Percentiles rank a stretch among this genome's conserved stretches.
Evolutionary conservation across 495 filamentous ascomycete genomes (phyloP).

Genomic region (Penicillium chermesinum): DNA sequence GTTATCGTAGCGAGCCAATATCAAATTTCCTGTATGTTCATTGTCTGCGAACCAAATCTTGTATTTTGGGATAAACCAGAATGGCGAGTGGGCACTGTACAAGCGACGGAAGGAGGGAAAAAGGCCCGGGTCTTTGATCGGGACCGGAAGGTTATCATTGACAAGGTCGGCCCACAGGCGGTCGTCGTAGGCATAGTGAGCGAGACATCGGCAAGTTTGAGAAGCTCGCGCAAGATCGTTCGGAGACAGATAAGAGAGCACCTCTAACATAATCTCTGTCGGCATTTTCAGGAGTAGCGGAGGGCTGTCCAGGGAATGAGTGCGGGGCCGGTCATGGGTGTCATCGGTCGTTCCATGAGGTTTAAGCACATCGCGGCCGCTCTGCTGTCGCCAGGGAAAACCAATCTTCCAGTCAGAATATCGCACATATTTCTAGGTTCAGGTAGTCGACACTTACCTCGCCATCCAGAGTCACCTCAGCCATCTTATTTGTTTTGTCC

Average conservation of each 20-base stretch:
- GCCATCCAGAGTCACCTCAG: not conserved
- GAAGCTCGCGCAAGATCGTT: slow-evolving; percentile 51
- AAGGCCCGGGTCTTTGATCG: slow-evolving; percentile 43
- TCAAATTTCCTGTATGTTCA: slow-evolving; percentile 61
- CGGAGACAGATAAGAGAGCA: slow-evolving; percentile 57
- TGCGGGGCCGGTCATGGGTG: slow-evolving; percentile 3
- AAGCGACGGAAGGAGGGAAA: slow-evolving; percentile 61
- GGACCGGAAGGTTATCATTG: slow-evolving; percentile 54
- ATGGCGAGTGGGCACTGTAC: slow-evolving; percentile 67
- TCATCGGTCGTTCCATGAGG: not conserved
- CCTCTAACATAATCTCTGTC: slow-evolving; percentile 56
- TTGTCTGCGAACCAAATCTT: slow-evolving; percentile 84
- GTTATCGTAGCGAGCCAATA: slow-evolving; percentile 69
- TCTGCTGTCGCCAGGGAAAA: no score
- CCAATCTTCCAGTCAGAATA: no score
- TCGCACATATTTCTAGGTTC: no score
- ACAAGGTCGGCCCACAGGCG: slow-evolving; percentile 59
- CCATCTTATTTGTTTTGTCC: not conserved
- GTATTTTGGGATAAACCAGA: slow-evolving; percentile 76
- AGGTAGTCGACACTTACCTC: not conserved
- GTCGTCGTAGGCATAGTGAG: slow-evolving; percentile 48
- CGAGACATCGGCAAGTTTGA: slow-evolving; percentile 50
- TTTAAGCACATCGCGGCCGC: no score
- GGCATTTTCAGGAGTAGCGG: slow-evolving; percentile 48
- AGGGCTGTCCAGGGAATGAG: not conserved